Conservation (phyloP, 2,329 filamentous ascomycete species). For the Metarhizium anisopliae region DNA sequence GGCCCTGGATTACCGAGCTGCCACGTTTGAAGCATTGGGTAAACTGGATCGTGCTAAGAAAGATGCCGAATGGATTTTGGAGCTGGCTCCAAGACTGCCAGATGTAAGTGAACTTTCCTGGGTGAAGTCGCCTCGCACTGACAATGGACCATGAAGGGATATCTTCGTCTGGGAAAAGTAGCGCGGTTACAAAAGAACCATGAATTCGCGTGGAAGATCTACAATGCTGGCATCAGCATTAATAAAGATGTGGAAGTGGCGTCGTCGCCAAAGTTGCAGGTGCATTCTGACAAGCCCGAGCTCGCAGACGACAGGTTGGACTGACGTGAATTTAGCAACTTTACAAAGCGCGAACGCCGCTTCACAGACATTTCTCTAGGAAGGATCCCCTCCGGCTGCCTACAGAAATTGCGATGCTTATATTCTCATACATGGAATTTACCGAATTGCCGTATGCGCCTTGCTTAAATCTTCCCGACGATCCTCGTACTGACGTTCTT, state of each 20-base stretch:
- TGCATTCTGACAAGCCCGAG: slow-evolving; percentile 7
- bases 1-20: slow-evolving; percentile 32
- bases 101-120: slow-evolving; percentile 21
- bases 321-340: slow-evolving; percentile 20
- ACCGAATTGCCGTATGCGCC: slow-evolving; percentile 18
- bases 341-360: slow-evolving; percentile 21
- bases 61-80: slow-evolving; percentile 34
- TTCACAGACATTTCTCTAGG: slow-evolving; percentile 23
- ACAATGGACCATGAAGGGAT: slow-evolving; percentile 22
- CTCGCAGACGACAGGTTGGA: background rate
- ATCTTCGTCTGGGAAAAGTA: slow-evolving; percentile 32
- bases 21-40: slow-evolving; percentile 28
- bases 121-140: background rate
- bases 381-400: slow-evolving; percentile 28
- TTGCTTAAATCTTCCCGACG: background rate
- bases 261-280: slow-evolving; percentile 25
- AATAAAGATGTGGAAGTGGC: slow-evolving; percentile 15
- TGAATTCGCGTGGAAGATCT: slow-evolving; percentile 30
- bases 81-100: slow-evolving; percentile 29
- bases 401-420: slow-evolving; percentile 25
- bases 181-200: slow-evolving; percentile 26
- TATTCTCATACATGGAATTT: slow-evolving; percentile 27
- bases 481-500: slow-evolving; percentile 1
- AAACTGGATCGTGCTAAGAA: slow-evolving; percentile 27
- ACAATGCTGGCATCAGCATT: slow-evolving; percentile 28